Evolutionary conservation across 1,284 basidiomycete species (phyloP), one percentile per base, ranked within the genome.

Genomic region (Ustilago loliicola): DNA sequence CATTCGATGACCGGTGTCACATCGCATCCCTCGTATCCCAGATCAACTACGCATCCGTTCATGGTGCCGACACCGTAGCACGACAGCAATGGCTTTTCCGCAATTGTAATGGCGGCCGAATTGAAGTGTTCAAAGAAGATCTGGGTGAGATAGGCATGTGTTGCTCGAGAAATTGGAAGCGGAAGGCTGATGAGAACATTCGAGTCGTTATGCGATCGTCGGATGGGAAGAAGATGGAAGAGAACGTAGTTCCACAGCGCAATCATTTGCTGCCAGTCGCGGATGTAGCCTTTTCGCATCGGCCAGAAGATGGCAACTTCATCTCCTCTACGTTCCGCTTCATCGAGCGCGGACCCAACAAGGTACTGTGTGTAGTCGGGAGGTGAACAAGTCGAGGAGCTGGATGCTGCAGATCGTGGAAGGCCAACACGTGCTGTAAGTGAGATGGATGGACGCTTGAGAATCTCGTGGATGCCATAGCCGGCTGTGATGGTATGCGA

Each of bases 41-140:
- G 90, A 86, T 98, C 95, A 59, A 98, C 89, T 32, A 96, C 91
- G 57, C 96, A 88, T 36, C 94, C 95, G 60, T 89, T 92, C 70
- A 94, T 89, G 38, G 90, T 89, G 77, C 92, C 93, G n/a, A 91
- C 91, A 23, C 94, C 92, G 87, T 93, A 97, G 63, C 95, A 89
- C 71, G 94, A 92, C 4, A 93, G 91, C 82, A 96, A 90, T 6
- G 96, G 92, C 2, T 94, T 91, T 72, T 96, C 93, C 48, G 96
- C 89, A 77, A 97, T 89, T 50, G 91, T 91, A 76, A 98, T 91
- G 30, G 91, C 93, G 4, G 96, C 93, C 50, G 93, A 91, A 85
- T 98, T 97, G 89, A 98, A 94, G n/a, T 92, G 91, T 86, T 98
- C 96, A 84, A 98, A 99, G 86, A 97, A 95, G 65, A 95, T 89